Base-by-base conservation (phyloP, 306 rosid genomes). In the Acacia acuminata region DNA sequence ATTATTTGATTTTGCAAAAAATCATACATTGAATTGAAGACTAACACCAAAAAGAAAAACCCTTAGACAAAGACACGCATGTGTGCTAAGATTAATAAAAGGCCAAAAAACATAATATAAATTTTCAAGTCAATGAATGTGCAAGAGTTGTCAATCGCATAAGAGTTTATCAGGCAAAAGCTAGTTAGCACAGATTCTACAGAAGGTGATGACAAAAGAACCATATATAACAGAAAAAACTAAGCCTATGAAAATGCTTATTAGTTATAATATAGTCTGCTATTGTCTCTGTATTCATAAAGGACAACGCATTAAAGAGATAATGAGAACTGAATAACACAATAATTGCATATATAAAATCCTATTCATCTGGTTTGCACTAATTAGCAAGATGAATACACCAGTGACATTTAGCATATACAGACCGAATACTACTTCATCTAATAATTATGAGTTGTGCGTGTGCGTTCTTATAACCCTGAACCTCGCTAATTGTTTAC, bases 1-100 rank as follows among this genome's bases (percentile, higher is more conserved):
- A 5, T 43, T 43, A 66, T 79, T 51, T 48, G 71, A 79, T 72
- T 74, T 71, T 75, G 77, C 77, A 75, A 42, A 68, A 34, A 79
- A 61, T 15, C 50, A 32, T 13, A 72, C 42, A 79, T 51, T 43
- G 64, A 83, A 75, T 65, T 50, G 67, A 82, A 82, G 77, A 51
- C 12, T 24, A 77, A 27, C n/a, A 60, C 68, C 58, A 16, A 51
- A 51, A 61, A 47, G 15, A 47, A 36, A 74, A 40, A 77, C 9
- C 51, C 77, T 44, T 66, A 61, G 8, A 71, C 45, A 43, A 72
- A 48, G 42, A 10, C 75, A 58, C 68, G 25, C 77, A 50, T 10
- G 65, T 58, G 5, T n/a, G 51, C 81, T 45, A 61, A 16, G 4
- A 55, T 19, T 55, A 55, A 8, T 19, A 51, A 53, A 17, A 53